Evolutionary conservation across 441 rosid genomes (phyloP), one percentile per base, ranked within the genome.

Genomic region (Gossypium lobatum): DNA sequence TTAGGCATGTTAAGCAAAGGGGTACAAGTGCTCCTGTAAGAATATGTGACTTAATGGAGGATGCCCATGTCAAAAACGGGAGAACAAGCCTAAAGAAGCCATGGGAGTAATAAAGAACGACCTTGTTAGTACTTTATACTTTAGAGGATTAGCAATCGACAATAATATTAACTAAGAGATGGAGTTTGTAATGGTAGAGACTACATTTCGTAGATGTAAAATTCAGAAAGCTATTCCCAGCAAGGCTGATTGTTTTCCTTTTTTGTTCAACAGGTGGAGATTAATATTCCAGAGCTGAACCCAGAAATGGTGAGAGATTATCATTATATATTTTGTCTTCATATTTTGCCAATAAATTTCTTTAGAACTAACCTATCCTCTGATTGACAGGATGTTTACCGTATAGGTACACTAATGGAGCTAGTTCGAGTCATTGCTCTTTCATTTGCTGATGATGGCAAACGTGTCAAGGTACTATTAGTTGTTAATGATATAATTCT

Each of bases 361-460:
- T 50, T 5, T 65, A 71, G 64, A n/a, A 67, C 78, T 50, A 80
- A 77, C 61, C 65, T 64, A 14, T 83, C 26, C 79, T 83, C 17
- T 80, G 65, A 75, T 87, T 70, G 42, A 54, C 93, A 92, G 98
- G 98, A 94, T 80, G 97, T 95, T 79, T 95, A 92, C 82, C 89
- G 97, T 78, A 95, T 95, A 82, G 99, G 99, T 74, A 92, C 97
- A 21, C 83, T 95, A 79, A 88, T 89, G 93, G 99, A 95, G 85
- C 97, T 92, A 71, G 90, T 91, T 75, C 91, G 97, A 67, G 80
- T 75, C 76, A 79, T 95, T 77, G 94, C 97, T 77, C 96, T 95
- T 77, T 86, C 96, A 69, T 95, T 92, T 83, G 92, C 97, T 48
- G 96, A 92, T 75, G 99, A 95, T 81, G 99, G 99, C 60, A 95